Base-by-base conservation (phyloP, 768 basidiomycete species). In the Clavulina sp. region DNA sequence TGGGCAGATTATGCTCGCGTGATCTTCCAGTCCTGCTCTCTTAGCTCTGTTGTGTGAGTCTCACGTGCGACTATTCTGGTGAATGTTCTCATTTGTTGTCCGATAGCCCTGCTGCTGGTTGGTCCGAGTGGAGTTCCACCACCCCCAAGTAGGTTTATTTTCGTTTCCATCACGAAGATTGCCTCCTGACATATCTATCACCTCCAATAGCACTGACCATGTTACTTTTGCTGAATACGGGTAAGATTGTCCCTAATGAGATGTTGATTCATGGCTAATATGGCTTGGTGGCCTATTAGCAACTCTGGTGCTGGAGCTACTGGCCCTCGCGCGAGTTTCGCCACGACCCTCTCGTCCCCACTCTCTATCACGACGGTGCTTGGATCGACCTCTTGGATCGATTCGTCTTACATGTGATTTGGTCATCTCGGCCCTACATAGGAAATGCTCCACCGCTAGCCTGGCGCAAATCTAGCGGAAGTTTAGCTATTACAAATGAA, bases 11-110 rank as follows among this genome's bases (percentile, higher is more conserved):
- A 50, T 26, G 52, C 50, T 4, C 26, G 63, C 16, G 63, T 64
- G 38, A 57, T 63, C 38, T 64, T 64, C 56, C 62, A 64, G 51
- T 61, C 60, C 19, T 53, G 56, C 19, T 33, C 9, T 13, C 24
- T 46, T 18, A 23, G 43, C 16, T 9, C 9, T 18, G 23, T 9
- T 46, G 23, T 46, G 43, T 46, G 24, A 26, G 43, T 38, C 13
- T 38, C 21, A 21, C 36, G 13, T 13, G 36, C 36, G 36, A 21
- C 13, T 13, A 38, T n/a, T n/a, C n/a, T n/a, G n/a, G n/a, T n/a
- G n/a, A n/a, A n/a, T n/a, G n/a, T n/a, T n/a, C n/a, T n/a, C 13
- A 13, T 38, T 38, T 13, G 13, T 21, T 21, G 21, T 13, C 36
- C 13, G 13, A 13, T 38, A 38, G 36, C 36, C 13, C 13, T 38